A percentile compares a stretch with the other conserved stretches of the same genome.
These are phyloP conservation scores for Alternaria sp. DNA, from an alignment of 2,329 filamentous ascomycete genomes.

Conservation along the genomic window DNA sequence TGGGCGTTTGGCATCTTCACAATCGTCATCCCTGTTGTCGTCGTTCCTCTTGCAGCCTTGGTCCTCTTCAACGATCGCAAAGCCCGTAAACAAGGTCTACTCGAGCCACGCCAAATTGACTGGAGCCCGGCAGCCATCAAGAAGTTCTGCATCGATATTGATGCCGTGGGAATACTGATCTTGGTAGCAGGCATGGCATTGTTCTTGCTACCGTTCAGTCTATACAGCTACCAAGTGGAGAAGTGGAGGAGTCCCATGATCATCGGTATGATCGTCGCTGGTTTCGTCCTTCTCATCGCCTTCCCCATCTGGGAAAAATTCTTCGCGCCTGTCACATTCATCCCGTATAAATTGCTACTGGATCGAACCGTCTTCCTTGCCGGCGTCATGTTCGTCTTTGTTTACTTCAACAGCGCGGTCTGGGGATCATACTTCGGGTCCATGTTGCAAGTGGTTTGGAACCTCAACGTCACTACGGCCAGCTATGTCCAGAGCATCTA, in stretches of 20 bases:
- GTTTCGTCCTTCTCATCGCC: slow-evolving; percentile 37
- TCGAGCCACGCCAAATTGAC: neutral
- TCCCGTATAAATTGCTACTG: slow-evolving; percentile 45
- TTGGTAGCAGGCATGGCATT: slow-evolving; percentile 65
- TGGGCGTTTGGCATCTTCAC: slow-evolving; percentile 74
- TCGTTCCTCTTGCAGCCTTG: slow-evolving; percentile 66
- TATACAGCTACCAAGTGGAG: slow-evolving; percentile 51
- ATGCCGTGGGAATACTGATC: neutral
- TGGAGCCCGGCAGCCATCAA: neutral
- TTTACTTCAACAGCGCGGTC: slow-evolving; percentile 33
- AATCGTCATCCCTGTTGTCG: slow-evolving; percentile 70
- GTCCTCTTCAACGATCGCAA: slow-evolving; percentile 60
- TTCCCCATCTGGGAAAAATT: neutral
- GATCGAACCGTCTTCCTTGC: slow-evolving; percentile 58
- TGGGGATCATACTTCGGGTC: slow-evolving; percentile 51
- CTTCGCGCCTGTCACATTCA: neutral
- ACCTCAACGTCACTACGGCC: slow-evolving; percentile 37
- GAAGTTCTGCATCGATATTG: neutral
- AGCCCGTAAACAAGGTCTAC: neutral
- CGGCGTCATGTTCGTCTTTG: slow-evolving; percentile 55
- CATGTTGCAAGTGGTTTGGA: slow-evolving; percentile 50
- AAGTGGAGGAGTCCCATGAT: slow-evolving; percentile 46
- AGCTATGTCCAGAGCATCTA: slow-evolving; percentile 49
- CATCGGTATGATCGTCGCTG: slow-evolving; percentile 50
- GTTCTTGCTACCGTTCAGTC: slow-evolving; percentile 73